These are phyloP conservation scores for Agaricus subrufescens DNA, from an alignment of 768 basidiomycete species.

Conservation along the genomic window DNA sequence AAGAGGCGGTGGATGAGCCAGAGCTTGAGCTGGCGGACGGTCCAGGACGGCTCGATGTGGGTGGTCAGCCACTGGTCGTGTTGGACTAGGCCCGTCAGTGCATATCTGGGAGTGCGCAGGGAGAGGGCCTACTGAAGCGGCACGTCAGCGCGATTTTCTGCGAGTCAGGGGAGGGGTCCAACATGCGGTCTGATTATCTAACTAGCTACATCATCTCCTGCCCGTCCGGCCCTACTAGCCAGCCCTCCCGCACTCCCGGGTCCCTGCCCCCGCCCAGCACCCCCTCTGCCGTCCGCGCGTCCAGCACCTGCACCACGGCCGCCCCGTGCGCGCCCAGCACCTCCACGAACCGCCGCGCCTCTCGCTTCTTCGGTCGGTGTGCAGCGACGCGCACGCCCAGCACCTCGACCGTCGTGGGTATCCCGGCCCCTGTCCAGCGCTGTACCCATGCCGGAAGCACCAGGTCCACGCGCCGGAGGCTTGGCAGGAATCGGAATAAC, in stretches of 20 bases:
- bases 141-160: slow-evolving; percentile 3
- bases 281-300: neutral
- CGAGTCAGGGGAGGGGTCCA: neutral
- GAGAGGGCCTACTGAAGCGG: slow-evolving; percentile 10
- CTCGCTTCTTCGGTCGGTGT: neutral
- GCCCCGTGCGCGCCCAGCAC: neutral
- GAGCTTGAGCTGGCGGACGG: slow-evolving; percentile 57
- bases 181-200: neutral
- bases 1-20: slow-evolving; percentile 58
- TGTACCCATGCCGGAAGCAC: neutral
- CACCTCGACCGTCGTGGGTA: neutral
- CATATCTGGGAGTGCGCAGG: neutral
- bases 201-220: neutral
- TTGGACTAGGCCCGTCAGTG: slow-evolving; percentile 33
- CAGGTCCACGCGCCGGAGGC: neutral
- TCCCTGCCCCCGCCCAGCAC: neutral
- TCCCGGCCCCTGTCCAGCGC: neutral
- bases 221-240: slow-evolving; percentile 2
- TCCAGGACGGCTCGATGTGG: slow-evolving; percentile 56
- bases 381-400: slow-evolving; percentile 1
- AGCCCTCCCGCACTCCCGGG: neutral
- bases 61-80: slow-evolving; percentile 80
- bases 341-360: neutral
- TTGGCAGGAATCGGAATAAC: neutral
- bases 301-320: neutral